Conservation (phyloP, 805 yeast species). For the Nakazawaea peltata region DNA sequence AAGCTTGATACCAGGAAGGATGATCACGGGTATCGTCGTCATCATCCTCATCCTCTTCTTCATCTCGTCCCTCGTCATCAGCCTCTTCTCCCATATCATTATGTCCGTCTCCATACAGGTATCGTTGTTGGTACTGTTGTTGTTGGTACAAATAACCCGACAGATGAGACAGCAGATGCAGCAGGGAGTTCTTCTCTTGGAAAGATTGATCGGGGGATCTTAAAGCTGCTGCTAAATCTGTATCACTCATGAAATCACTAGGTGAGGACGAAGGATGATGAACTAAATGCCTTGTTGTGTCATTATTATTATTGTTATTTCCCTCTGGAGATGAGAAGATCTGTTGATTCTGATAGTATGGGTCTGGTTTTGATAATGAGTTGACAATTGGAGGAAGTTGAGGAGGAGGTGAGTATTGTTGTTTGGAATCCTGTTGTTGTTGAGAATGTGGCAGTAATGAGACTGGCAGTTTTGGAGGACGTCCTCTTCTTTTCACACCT, state of each 20-base stretch:
- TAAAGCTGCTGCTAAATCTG: slow-evolving; percentile 37
- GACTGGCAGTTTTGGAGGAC: slow-evolving; percentile 18
- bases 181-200: neutral
- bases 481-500: slow-evolving; percentile 22
- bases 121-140: too few relatives aligned
- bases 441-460: neutral
- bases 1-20: slow-evolving; percentile 24
- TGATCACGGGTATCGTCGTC: slow-evolving; percentile 3
- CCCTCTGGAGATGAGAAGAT: neutral
- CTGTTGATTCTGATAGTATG: neutral
- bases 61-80: too few relatives aligned
- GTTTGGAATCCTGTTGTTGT: neutral
- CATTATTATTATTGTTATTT: too few relatives aligned
- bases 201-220: slow-evolving; percentile 13
- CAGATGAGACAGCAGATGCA: neutral
- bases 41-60: slow-evolving; percentile 1
- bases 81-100: neutral
- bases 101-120: slow-evolving; percentile 1
- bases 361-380: slow-evolving; percentile 2
- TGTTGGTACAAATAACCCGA: too few relatives aligned
- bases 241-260: slow-evolving; percentile 46
- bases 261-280: slow-evolving; percentile 33
- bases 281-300: neutral
- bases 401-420: slow-evolving; percentile 6
- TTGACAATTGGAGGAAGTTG: slow-evolving; percentile 9